Evolutionary conservation across 805 yeast species (phyloP), one percentile per base, ranked within the genome.

Genomic region (Ogataea allantospora): DNA sequence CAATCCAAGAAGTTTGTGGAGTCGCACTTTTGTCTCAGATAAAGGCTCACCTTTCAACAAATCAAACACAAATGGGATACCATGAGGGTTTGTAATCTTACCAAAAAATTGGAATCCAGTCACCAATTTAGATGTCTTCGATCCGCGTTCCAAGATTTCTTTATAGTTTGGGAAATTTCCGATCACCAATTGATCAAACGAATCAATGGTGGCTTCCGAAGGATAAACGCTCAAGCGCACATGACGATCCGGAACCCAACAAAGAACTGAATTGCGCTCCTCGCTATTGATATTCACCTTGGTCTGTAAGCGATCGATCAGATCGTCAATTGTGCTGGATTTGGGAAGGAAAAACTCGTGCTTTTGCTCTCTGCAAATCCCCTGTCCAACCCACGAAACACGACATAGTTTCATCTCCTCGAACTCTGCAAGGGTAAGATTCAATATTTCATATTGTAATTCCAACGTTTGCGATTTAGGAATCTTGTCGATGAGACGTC

Each of bases 1-100:
- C 38, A 86, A 63, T 0, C 96, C 95, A 44, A 89, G 63, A 35
- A 73, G 73, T 44, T 68, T 70, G 54, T 82, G 82, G 44, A 93
- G 65, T 44, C 98, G 74, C 12, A 64, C 69, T 50, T 72, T 78
- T 2, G 95, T 82, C 9, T 74, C 78, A 3, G 60, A 55, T 30
- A 85, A 75, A 30, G 65, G 62, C 58, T 93, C 99, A 10, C 70
- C 77, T 7, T 85, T 80, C 32, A 76, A 69, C 6, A 85, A 61
- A n/a, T 77, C 74, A 56, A 89, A 86, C 7, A 84, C 65, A 56
- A 89, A 89, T 4, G 97, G 95, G 33, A 83, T 69, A n/a, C 96
- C 89, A 59, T 89, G 98, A 27, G 70, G 64, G 45, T 68, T 68
- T 29, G 68, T 71, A 17, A 81, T 68, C 27, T 80, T 84, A 50